A percentile compares a stretch with the other conserved stretches of the same genome.
Evolutionary conservation across 805 yeast genomes (phyloP).

Genomic region (Spathaspora boniae): DNA sequence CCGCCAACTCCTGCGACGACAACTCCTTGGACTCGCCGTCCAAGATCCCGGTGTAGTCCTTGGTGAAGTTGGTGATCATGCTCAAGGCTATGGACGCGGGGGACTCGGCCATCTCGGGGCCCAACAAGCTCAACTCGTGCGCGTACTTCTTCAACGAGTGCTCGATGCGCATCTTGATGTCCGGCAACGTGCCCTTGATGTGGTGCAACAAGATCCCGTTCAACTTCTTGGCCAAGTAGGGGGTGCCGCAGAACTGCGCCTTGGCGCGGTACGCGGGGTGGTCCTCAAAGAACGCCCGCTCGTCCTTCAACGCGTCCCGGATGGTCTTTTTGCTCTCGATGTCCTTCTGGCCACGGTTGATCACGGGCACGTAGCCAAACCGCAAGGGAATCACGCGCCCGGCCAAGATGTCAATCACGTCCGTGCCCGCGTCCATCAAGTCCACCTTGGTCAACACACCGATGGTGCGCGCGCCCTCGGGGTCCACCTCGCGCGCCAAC

Average conservation of each 20-base stretch:
- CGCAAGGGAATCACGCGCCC: slow-evolving; percentile 94
- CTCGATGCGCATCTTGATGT: slow-evolving; percentile 86
- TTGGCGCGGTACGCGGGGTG: slow-evolving; percentile 91
- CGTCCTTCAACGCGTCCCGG: slow-evolving; percentile 80
- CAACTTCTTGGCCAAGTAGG: slow-evolving; percentile 87
- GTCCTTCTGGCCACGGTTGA: slow-evolving; percentile 95
- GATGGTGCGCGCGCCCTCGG: slow-evolving; percentile 91
- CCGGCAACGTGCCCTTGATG: slow-evolving; percentile 68
- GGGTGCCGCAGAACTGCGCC: slow-evolving; percentile 98
- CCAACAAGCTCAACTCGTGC: slow-evolving; percentile 70
- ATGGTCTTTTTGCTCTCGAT: slow-evolving; percentile 86
- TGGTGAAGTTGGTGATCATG: slow-evolving; percentile 88
- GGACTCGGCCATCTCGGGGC: slow-evolving; percentile 85
- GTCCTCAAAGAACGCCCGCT: slow-evolving; percentile 73
- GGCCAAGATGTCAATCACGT: slow-evolving; percentile 91
- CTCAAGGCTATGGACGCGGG: slow-evolving; percentile 86
- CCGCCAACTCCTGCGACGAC: slow-evolving; percentile 85
- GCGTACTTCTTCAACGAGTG: slow-evolving; percentile 80
- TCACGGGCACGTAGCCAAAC: slow-evolving; percentile 95
- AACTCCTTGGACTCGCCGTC: slow-evolving; percentile 92
- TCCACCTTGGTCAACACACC: slow-evolving; percentile 97
- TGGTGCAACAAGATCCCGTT: slow-evolving; percentile 86
- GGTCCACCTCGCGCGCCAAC: slow-evolving; percentile 96
- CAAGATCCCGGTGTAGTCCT: slow-evolving; percentile 85
- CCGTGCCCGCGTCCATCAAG: slow-evolving; percentile 97